phyloP scores from a whole-genome alignment of 495 filamentous ascomycete genomes.

The Talaromyces ruber region DNA sequence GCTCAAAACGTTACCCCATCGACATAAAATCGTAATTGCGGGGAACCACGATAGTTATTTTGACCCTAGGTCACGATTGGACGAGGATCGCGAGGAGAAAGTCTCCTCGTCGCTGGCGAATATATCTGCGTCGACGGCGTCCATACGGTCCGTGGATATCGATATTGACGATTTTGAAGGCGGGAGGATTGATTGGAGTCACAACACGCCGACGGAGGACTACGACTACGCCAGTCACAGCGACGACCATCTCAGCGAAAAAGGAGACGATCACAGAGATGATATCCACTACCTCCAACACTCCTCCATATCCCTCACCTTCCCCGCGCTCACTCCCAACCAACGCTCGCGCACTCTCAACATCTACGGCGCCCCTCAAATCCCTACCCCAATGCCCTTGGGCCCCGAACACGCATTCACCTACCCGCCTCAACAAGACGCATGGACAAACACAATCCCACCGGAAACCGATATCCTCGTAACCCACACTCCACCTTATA shows the following conservation, averaged over 20 bases:
- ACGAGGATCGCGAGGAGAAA: constrained; percentile 30
- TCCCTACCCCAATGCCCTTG: constrained; percentile 45
- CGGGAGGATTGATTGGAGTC: constrained; percentile 43
- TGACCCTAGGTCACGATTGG: constrained; percentile 44
- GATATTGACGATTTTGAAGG: constrained; percentile 21
- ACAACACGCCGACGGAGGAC: background rate
- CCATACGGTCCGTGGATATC: constrained; percentile 28
- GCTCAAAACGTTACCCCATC: constrained; percentile 63
- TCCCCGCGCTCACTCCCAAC: constrained; percentile 13
- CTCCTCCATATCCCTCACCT: constrained; percentile 41
- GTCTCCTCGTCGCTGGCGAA: constrained; percentile 15
- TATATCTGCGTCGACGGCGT: constrained; percentile 32
- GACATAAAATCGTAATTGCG: constrained; percentile 71
- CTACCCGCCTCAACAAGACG: constrained; percentile 50
- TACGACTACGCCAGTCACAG: background rate
- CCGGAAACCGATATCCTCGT: constrained; percentile 70
- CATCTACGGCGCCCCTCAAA: constrained; percentile 57
- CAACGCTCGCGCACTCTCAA: constrained; percentile 31
- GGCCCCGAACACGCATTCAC: constrained; percentile 59
- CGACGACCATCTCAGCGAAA: background rate
- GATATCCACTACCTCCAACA: constrained; percentile 61
- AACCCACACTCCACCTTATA: constrained; percentile 65
- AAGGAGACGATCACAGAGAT: constrained; percentile 11
- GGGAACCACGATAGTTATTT: constrained; percentile 91
- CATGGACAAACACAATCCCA: constrained; percentile 62